Evolutionary conservation across 495 filamentous ascomycete species (phyloP).

Genomic region (Hypoxylon perforatum): DNA sequence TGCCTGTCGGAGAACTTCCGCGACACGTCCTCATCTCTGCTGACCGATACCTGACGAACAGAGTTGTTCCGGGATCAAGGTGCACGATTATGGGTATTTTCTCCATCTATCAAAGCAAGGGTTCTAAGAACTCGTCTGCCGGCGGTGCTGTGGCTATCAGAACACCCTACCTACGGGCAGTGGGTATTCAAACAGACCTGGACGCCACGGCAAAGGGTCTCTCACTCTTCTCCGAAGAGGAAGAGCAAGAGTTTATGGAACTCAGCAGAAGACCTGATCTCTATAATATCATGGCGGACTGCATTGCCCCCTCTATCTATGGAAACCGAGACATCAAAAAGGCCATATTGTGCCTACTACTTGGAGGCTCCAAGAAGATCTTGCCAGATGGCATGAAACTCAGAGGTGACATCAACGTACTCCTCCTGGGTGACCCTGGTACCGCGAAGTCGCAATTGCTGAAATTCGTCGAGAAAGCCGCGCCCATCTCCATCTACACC

Average conservation of each 20-base stretch:
- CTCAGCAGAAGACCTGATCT: conserved; percentile 91
- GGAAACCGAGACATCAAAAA: conserved; percentile 98
- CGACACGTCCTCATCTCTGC: conserved; percentile 94
- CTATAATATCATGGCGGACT: conserved; percentile 88
- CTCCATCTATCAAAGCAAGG: conserved; percentile 94
- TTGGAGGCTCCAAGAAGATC: conserved; percentile 98
- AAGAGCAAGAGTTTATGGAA: conserved; percentile 97
- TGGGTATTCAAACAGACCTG: conserved; percentile 89
- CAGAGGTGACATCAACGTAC: conserved; percentile 97
- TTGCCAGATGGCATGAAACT: conserved; percentile 98
- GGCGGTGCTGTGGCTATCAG: conserved; percentile 89
- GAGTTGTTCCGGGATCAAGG: conserved; percentile 93
- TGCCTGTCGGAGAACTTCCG: conserved; percentile 96
- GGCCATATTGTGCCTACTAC: conserved; percentile 92
- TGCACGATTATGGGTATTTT: conserved; percentile 98
- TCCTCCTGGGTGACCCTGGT: conserved; percentile 96
- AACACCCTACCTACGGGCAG: conserved; percentile 94
- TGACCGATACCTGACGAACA: conserved; percentile 94
- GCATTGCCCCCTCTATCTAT: conserved; percentile 97
- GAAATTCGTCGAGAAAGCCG: conserved; percentile 97
- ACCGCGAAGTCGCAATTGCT: conserved; percentile 98
- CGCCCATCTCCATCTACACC: conserved; percentile 98
- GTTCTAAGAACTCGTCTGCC: conserved; percentile 77
- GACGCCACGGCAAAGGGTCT: conserved; percentile 91
- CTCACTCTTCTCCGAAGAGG: conserved; percentile 89